A percentile compares a stretch with the other conserved stretches of the same genome.
Conservation (phyloP, 805 yeast species). For the Starmerella davenportii region DNA sequence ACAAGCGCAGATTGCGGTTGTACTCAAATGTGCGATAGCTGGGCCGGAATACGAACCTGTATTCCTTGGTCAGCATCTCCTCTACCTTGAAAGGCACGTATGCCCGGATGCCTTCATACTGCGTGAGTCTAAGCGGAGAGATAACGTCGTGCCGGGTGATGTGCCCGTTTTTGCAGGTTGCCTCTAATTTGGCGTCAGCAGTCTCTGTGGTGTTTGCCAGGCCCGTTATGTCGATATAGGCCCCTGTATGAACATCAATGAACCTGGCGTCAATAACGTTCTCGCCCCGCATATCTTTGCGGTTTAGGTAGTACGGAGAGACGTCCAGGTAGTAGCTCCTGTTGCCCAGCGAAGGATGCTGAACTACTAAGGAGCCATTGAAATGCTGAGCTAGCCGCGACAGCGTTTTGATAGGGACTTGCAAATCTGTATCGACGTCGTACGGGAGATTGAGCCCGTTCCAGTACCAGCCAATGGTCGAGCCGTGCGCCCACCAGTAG, state of each 20-base stretch:
- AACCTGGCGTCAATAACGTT: slow-evolving; percentile 39
- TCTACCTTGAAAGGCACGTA: slow-evolving; percentile 29
- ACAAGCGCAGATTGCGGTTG: slow-evolving; percentile 5
- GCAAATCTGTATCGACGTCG: slow-evolving; percentile 35
- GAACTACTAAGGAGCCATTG: slow-evolving; percentile 31
- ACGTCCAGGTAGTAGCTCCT: slow-evolving; percentile 33
- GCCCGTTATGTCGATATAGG: slow-evolving; percentile 43
- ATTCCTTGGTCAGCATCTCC: slow-evolving; percentile 17
- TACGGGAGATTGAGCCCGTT: slow-evolving; percentile 36
- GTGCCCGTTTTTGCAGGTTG: background rate
- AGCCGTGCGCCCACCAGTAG: slow-evolving; percentile 35
- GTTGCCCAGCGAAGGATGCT: slow-evolving; percentile 30
- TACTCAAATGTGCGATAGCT: slow-evolving; percentile 12
- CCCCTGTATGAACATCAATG: slow-evolving; percentile 42
- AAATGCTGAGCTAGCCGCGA: slow-evolving; percentile 30
- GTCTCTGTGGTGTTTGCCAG: slow-evolving; percentile 19
- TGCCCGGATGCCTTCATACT: slow-evolving; percentile 38
- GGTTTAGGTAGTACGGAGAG: slow-evolving; percentile 32
- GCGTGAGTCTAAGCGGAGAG: slow-evolving; percentile 21
- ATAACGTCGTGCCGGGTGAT: background rate
- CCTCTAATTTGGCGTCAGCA: background rate
- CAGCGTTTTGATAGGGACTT: slow-evolving; percentile 33
- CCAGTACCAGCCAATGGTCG: slow-evolving; percentile 33
- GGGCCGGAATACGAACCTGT: slow-evolving; percentile 3
- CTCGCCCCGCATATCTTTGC: slow-evolving; percentile 31